Percentiles rank a stretch among this genome's conserved stretches.
Conservation (phyloP, 352 stramenopile genomes). For the Pythium coloratum region DNA sequence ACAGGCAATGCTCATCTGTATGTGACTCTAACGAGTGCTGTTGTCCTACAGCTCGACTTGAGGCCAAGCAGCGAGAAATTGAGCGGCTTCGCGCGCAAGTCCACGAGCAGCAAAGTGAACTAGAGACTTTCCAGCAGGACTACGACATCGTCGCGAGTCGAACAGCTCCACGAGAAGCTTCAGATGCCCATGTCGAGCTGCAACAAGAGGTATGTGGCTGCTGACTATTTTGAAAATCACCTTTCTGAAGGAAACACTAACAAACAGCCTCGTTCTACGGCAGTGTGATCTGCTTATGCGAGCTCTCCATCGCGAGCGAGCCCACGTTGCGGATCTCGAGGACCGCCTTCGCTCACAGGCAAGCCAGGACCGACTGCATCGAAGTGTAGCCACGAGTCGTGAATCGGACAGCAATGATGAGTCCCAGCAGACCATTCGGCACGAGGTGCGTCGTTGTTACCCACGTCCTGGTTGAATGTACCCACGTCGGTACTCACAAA, state of each 20-base stretch:
- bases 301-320: constrained; percentile 25
- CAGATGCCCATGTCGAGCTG: constrained; percentile 11
- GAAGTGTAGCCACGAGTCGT: background rate
- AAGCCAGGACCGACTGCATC: background rate
- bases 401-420: background rate
- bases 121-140: constrained; percentile 51
- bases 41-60: constrained; percentile 28
- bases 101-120: constrained; percentile 49
- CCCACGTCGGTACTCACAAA: background rate
- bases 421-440: background rate
- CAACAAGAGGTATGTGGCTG: constrained; percentile 24
- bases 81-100: constrained; percentile 50
- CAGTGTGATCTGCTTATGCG: constrained; percentile 27
- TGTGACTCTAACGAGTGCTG: too few relatives aligned
- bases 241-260: background rate
- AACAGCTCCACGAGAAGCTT: constrained; percentile 1
- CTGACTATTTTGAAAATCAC: too few relatives aligned
- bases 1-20: background rate
- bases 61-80: constrained; percentile 43
- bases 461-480: background rate
- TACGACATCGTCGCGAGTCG: constrained; percentile 27
- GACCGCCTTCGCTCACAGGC: constrained; percentile 7
- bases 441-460: background rate
- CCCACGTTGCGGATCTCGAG: constrained; percentile 23
- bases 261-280: background rate